Conservation (phyloP, 78 protist genomes). For the Fonticula alba region DNA sequence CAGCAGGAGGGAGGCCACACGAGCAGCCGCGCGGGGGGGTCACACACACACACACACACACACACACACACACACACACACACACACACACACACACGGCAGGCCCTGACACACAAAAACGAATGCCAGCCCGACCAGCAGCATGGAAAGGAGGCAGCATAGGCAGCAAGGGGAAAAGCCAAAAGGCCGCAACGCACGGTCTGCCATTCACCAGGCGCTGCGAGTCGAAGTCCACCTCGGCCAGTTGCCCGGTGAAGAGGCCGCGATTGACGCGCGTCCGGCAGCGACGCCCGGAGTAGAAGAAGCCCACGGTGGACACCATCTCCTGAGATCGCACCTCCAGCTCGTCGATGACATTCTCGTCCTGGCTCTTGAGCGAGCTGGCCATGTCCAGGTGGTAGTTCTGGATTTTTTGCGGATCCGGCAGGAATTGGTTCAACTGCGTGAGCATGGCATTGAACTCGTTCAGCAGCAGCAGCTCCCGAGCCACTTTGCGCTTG, state of each 20-base stretch:
- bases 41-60: too few species aligned
- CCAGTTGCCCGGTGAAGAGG: background rate
- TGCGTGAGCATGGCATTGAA: conserved; percentile 3
- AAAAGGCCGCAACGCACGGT: background rate
- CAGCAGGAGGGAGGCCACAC: too few species aligned
- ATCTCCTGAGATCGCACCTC: conserved; percentile 1
- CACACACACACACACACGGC: too few species aligned
- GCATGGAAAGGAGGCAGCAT: too few species aligned
- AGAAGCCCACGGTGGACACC: conserved; percentile 12
- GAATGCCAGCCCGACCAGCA: too few species aligned
- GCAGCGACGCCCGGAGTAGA: conserved; percentile 20
- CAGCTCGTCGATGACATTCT: conserved; percentile 13
- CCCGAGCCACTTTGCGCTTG: conserved; percentile 70
- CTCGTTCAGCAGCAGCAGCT: conserved; percentile 36
- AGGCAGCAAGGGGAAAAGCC: too few species aligned
- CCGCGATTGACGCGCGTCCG: too few species aligned
- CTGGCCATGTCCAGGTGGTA: conserved; percentile 42
- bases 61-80: too few species aligned
- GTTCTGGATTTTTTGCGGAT: conserved; percentile 8
- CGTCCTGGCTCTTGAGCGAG: conserved; percentile 9
- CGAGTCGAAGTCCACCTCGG: too few species aligned
- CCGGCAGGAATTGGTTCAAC: conserved; percentile 1
- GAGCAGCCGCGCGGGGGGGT: too few species aligned
- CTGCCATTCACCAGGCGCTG: too few species aligned
- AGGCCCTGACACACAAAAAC: too few species aligned